Conservation (phyloP, 192 early-diverging fungal species). For the Spizellomyces punctatus region DNA sequence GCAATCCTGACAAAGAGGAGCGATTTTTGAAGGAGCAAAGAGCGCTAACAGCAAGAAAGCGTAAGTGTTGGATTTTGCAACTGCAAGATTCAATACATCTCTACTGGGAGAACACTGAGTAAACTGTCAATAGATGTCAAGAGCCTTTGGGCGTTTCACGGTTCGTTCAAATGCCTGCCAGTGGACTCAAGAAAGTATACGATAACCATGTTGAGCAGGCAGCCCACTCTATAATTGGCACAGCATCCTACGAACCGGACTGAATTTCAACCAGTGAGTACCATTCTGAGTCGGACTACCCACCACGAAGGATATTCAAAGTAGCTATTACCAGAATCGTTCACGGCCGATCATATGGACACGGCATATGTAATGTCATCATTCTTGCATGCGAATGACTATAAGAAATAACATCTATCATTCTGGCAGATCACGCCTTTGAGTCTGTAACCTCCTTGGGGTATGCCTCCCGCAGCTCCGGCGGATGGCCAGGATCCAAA, state of each 20-base stretch:
- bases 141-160: slow-evolving; percentile 37
- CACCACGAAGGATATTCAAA: neutral
- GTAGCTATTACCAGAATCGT: slow-evolving; percentile 20
- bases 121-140: slow-evolving; percentile 16
- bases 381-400: too few species aligned
- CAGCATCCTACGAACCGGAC: slow-evolving; percentile 45
- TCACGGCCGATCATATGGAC: slow-evolving; percentile 50
- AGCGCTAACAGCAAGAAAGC: slow-evolving; percentile 2
- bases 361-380: slow-evolving; percentile 39
- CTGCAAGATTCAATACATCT: neutral
- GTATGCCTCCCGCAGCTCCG: slow-evolving; percentile 10
- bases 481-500: slow-evolving; percentile 36
- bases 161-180: slow-evolving; percentile 25
- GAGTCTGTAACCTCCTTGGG: slow-evolving; percentile 17
- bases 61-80: neutral
- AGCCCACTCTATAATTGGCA: slow-evolving; percentile 48
- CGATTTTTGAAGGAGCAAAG: slow-evolving; percentile 35
- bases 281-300: neutral
- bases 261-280: slow-evolving; percentile 36
- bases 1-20: slow-evolving; percentile 48
- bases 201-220: neutral
- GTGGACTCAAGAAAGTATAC: neutral
- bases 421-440: slow-evolving; percentile 30
- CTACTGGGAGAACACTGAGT: too few species aligned
- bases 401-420: too few species aligned